A percentile compares a stretch with the other conserved stretches of the same genome.
These are phyloP conservation scores for Sonneratia caseolaris DNA, from an alignment of 345 rosid species.

Conservation along the genomic window DNA sequence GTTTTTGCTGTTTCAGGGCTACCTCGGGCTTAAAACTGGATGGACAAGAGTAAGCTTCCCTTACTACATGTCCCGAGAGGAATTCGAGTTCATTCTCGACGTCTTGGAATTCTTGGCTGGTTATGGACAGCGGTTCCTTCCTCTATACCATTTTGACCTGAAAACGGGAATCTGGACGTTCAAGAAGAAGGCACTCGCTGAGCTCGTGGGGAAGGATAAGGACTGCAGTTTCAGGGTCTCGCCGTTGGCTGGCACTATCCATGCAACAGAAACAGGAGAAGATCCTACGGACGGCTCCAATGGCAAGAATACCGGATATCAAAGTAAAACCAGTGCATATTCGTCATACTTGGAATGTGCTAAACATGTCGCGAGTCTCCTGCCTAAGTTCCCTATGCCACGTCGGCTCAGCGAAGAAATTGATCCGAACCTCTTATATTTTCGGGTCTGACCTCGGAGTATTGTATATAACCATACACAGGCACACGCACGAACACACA, in stretches of 20 bases:
- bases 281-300: background rate
- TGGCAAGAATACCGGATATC: background rate
- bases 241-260: background rate
- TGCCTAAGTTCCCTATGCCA: constrained; percentile 12
- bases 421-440: constrained; percentile 10
- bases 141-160: constrained; percentile 29
- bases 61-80: constrained; percentile 44
- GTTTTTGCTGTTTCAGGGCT: constrained; percentile 23
- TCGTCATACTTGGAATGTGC: constrained; percentile 13
- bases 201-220: constrained; percentile 9
- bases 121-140: constrained; percentile 48
- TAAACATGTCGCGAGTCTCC: constrained; percentile 9
- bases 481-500: too few species aligned
- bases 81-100: constrained; percentile 39
- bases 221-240: background rate
- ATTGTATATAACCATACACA: background rate
- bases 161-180: constrained; percentile 38
- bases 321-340: background rate
- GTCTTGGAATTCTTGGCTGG: constrained; percentile 36
- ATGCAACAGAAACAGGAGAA: background rate
- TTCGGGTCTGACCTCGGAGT: background rate
- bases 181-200: constrained; percentile 18
- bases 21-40: constrained; percentile 38
- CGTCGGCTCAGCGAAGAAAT: background rate
- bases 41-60: constrained; percentile 72